Evolutionary conservation across 441 rosid genomes (phyloP).

Genomic region (Pelargonium australe): DNA sequence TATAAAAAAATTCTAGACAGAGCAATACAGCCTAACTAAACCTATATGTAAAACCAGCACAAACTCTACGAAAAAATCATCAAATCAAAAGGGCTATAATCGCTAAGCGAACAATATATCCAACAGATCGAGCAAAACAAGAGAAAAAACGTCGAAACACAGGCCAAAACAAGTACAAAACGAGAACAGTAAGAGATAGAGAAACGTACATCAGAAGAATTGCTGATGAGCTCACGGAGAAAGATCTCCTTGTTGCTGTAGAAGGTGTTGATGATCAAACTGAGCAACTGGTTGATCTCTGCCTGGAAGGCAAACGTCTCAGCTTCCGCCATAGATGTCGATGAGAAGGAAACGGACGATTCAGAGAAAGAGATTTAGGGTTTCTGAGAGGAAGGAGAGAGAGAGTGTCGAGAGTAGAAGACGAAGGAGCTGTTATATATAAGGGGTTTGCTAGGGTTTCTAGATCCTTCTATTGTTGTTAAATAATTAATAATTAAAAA

Average conservation of each 20-base stretch:
- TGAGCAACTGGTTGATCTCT: conserved; percentile 73
- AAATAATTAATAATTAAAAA: too few relatives aligned
- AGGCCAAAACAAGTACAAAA: too few relatives aligned
- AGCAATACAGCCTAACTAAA: too few relatives aligned
- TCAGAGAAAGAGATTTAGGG: too few relatives aligned
- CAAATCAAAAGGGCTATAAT: too few relatives aligned
- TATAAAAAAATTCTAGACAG: too few relatives aligned
- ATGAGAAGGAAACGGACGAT: neutral
- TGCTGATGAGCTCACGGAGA: conserved; percentile 77
- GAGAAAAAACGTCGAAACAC: neutral
- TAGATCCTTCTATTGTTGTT: conserved; percentile 57
- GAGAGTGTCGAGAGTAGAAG: neutral
- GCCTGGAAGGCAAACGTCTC: conserved; percentile 84
- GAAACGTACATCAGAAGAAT: conserved; percentile 63
- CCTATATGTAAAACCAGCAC: too few relatives aligned
- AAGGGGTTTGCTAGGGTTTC: conserved; percentile 43
- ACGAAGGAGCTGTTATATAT: conserved; percentile 19
- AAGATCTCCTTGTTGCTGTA: conserved; percentile 87
- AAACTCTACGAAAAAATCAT: too few relatives aligned
- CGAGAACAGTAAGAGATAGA: too few relatives aligned
- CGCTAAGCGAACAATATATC: too few relatives aligned
- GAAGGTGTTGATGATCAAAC: conserved; percentile 74
- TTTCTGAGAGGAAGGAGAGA: too few relatives aligned
- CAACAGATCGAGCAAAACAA: neutral
- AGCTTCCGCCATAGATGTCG: conserved; percentile 35